phyloP scores from a whole-genome alignment of 345 rosid species.

The Sapria himalayana region DNA sequence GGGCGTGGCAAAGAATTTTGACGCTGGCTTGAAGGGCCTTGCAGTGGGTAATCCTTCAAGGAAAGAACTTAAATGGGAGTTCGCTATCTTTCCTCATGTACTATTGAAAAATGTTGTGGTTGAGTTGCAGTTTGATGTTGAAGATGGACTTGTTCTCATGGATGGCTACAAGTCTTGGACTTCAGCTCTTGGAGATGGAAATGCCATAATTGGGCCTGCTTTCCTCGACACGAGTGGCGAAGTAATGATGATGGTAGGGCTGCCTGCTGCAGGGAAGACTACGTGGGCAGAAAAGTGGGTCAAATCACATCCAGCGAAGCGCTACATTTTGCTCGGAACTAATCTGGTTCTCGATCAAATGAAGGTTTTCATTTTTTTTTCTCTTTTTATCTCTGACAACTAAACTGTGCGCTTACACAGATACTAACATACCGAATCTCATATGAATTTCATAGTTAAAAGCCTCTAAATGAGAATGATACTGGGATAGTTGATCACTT shows the following conservation, averaged over 20 bases:
- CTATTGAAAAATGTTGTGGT: conserved; percentile 19
- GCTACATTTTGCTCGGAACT: conserved; percentile 17
- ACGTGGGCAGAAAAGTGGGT: conserved; percentile 22
- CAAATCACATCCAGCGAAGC: conserved; percentile 17
- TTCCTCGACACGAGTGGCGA: conserved; percentile 8
- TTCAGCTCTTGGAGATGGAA: conserved; percentile 12
- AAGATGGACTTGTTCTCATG: conserved; percentile 11
- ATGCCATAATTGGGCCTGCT: conserved; percentile 12
- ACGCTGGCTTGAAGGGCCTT: conserved; percentile 11
- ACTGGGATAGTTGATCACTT: no score
- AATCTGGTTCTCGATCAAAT: conserved; percentile 20
- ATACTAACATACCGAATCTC: no score
- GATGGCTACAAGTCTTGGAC: conserved; percentile 19
- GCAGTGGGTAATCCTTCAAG: conserved; percentile 9
- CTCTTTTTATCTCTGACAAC: neutral
- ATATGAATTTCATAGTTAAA: no score
- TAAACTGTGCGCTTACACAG: neutral
- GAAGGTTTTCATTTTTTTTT: conserved; percentile 10
- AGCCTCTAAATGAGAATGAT: no score
- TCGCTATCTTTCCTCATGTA: conserved; percentile 17
- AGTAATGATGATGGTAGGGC: conserved; percentile 21
- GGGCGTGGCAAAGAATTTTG: conserved; percentile 16
- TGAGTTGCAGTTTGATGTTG: conserved; percentile 13
- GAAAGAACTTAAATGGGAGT: conserved; percentile 6
- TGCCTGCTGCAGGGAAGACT: conserved; percentile 21